Evolutionary conservation across 2,329 filamentous ascomycete species (phyloP), one percentile per base, ranked within the genome.

Genomic region (Penicillium sp.): DNA sequence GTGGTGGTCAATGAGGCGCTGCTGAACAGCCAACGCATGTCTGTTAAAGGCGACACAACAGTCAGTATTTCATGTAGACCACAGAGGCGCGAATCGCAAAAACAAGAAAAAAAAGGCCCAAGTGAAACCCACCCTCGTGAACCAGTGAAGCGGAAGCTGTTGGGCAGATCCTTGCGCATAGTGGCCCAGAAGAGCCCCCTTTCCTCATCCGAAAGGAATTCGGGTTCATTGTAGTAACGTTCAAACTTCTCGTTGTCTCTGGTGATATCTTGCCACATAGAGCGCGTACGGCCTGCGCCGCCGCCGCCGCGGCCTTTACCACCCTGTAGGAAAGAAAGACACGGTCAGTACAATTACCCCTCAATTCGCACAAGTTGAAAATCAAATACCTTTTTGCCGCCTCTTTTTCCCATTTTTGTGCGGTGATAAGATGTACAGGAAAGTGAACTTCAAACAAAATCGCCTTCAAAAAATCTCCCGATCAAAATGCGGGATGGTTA

Each of bases 111-210:
- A 30, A 29, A 23, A 27, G 13, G 16, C 6, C 16, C 14, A 16
- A 45, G 56, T 34, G 11, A n/a, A 43, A 73, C 75, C 55, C 80
- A 90, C 87, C 90, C 90, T 81, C 93, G 95, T 43, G 91, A 97
- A 35, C 94, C 94, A 56, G 91, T 95, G 77, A 99, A 99, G 58
- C 94, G 86, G 79, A 97, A 99, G 75, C 92, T 97, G 78, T 97
- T 97, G 52, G 94, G 94, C 47, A 99, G 79, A 70, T 97, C 92
- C 60, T 87, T 84, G 67, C 86, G 84, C 71, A 97, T 79, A 0
- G 89, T 84, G 35, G 83, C 82, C 94, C 94, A 99, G 75, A 97
- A 97, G 9, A 83, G 81, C 53, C 85, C 79, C 67, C 84, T 85
- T 76, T 97, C 93, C 42, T 87, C 84, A 46, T 91, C 89, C 0